Evolutionary conservation across 768 basidiomycete genomes (phyloP).

Genomic region (Kwoniella bestiolae): DNA sequence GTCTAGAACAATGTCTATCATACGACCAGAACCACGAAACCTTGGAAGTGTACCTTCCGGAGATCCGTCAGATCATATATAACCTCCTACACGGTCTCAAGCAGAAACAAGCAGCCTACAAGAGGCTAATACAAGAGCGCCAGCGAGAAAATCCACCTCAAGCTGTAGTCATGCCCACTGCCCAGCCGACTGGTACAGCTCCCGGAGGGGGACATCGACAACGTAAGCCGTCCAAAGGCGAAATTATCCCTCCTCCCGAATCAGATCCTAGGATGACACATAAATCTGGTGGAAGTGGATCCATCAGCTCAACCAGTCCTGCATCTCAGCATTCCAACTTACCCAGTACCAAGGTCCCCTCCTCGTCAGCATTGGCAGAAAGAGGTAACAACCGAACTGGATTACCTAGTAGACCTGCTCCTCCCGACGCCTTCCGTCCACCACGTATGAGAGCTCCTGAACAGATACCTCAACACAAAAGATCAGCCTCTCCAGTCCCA

Average conservation of each 20-base stretch:
- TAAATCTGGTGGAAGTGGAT: slow-evolving; percentile 66
- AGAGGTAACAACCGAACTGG: slow-evolving; percentile 27
- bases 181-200: slow-evolving; percentile 1
- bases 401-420: slow-evolving; percentile 50
- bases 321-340: slow-evolving; percentile 22
- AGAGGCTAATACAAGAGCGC: slow-evolving; percentile 70
- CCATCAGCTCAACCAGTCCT: slow-evolving; percentile 58
- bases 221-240: slow-evolving; percentile 12
- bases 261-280: slow-evolving; percentile 64
- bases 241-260: slow-evolving; percentile 10
- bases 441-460: slow-evolving; percentile 40
- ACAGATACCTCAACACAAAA: slow-evolving; percentile 23
- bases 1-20: slow-evolving; percentile 87
- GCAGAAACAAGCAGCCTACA: slow-evolving; percentile 84
- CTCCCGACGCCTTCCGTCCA: slow-evolving; percentile 58
- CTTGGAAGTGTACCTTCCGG: slow-evolving; percentile 85
- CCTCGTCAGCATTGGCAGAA: slow-evolving; percentile 42
- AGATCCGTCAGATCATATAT: slow-evolving; percentile 89
- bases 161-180: neutral
- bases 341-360: slow-evolving; percentile 30
- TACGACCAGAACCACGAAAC: slow-evolving; percentile 86
- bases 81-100: slow-evolving; percentile 91
- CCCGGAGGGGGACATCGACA: neutral
- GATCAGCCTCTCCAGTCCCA: slow-evolving; percentile 5
- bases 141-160: slow-evolving; percentile 11